Base-by-base conservation (phyloP, 352 stramenopile genomes). In the Blastocystis sp. region DNA sequence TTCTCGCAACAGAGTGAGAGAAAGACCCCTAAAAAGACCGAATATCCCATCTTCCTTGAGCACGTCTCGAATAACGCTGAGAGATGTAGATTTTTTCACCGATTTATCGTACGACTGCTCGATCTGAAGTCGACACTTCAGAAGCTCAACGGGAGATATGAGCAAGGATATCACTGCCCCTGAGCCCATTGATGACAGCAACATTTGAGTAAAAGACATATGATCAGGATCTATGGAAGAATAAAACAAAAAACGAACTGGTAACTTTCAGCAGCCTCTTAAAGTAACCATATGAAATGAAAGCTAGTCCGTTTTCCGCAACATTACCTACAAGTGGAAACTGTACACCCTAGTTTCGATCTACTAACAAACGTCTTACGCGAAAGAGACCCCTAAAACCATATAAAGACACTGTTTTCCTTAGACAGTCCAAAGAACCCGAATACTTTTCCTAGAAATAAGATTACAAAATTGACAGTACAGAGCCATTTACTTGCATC, bases 81-180 rank as follows among this genome's bases (percentile, higher is more conserved):
- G n/a, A 24, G 70, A 62, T 37, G 70, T 81, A 5, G 50, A 26
- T 41, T 81, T 81, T 8, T 26, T n/a, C 39, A 13, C 24, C 13
- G 34, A 41, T 47, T 39, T 39, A 34, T 4, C 20, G 41, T 47
- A 64, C 4, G 70, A 81, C n/a, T 81, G 70, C 37, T 81, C 70
- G 24, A 81, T 81, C 70, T 81, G 70, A 11, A 81, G 34, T 50
- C 50, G 50, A 26, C 70, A 81, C 43, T 81, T 81, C 39, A 81
- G 39, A 11, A 81, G 45, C n/a, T 81, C 70, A n/a, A 81, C 70
- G n/a, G 70, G 70, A 18, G 70, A 65, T 53, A 81, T n/a, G n/a
- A 81, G 55, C 41, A 81, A 64, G 0, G 70, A 81, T 47, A 81
- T 81, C n/a, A 30, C 41, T 41, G 24, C 50, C 30, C 70, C 70